Percentiles rank a stretch among this genome's conserved stretches.
These are phyloP conservation scores for Phytophthora aleatoria DNA, from an alignment of 352 stramenopile species.

Conservation along the genomic window DNA sequence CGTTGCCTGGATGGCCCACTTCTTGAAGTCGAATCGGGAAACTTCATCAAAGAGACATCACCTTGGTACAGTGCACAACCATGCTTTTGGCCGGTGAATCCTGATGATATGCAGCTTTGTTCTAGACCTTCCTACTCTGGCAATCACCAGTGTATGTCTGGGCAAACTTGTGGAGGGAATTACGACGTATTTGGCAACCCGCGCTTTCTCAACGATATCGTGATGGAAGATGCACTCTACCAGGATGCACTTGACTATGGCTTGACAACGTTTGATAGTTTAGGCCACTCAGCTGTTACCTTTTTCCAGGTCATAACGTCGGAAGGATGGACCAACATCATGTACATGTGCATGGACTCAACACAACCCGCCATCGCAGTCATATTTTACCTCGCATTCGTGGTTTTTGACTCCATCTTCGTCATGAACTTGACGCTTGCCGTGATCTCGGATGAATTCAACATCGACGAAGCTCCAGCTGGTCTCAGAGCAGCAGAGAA, in stretches of 20 bases:
- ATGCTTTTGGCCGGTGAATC: conserved; percentile 93
- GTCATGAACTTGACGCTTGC: conserved; percentile 93
- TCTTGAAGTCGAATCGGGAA: conserved; percentile 41
- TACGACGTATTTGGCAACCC: conserved; percentile 72
- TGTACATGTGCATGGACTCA: conserved; percentile 85
- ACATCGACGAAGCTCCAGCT: conserved; percentile 53
- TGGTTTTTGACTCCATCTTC: conserved; percentile 92
- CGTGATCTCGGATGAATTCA: conserved; percentile 91
- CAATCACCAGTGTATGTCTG: conserved; percentile 49
- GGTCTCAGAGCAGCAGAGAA: conserved; percentile 30
- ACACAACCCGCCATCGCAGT: conserved; percentile 55
- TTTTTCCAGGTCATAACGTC: conserved; percentile 94
- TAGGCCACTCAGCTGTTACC: conserved; percentile 85
- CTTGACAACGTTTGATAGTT: conserved; percentile 92
- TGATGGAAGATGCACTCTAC: conserved; percentile 63
- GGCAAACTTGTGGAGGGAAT: conserved; percentile 61
- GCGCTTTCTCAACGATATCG: conserved; percentile 51
- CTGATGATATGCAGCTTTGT: conserved; percentile 75
- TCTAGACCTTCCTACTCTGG: conserved; percentile 37
- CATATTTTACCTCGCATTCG: conserved; percentile 86
- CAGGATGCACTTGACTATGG: conserved; percentile 78
- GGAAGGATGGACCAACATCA: conserved; percentile 93
- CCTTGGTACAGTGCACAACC: conserved; percentile 64
- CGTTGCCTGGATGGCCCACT: conserved; percentile 42
- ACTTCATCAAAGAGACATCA: conserved; percentile 67